These are phyloP conservation scores for Rasamsonia emersonii DNA, from an alignment of 2,329 filamentous ascomycete genomes.

Conservation along the genomic window DNA sequence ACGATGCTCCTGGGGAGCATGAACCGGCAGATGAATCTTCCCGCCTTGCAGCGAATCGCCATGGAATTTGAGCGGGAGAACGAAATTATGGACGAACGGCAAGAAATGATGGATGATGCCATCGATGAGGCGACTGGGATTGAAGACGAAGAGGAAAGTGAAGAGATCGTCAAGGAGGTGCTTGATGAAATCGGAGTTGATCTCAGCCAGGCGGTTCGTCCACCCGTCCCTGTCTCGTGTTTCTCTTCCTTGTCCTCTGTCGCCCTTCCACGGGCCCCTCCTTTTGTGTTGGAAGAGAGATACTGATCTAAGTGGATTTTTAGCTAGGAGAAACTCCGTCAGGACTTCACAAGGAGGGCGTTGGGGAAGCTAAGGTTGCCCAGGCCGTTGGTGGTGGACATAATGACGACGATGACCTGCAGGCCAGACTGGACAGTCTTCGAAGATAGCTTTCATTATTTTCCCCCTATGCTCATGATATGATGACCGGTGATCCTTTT, in stretches of 20 bases:
- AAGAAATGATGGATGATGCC: conserved; percentile 99
- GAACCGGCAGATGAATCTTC: conserved; percentile 97
- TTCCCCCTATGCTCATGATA: too few relatives aligned
- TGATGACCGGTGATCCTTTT: too few relatives aligned
- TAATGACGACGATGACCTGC: conserved; percentile 75
- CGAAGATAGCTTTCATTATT: too few relatives aligned
- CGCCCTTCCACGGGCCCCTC: not conserved
- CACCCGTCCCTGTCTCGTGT: conserved; percentile 3
- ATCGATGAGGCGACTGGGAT: conserved; percentile 95
- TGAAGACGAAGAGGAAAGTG: conserved; percentile 85
- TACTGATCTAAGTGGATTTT: conserved; percentile 16
- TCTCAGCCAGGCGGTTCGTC: conserved; percentile 73
- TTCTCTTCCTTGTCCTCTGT: not conserved
- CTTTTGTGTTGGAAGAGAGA: not conserved
- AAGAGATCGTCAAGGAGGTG: conserved; percentile 94
- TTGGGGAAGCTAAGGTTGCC: conserved; percentile 69
- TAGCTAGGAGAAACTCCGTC: conserved; percentile 89
- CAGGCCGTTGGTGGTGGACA: conserved; percentile 62
- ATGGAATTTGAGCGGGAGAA: conserved; percentile 99
- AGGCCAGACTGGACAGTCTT: conserved; percentile 85
- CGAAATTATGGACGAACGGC: conserved; percentile 97
- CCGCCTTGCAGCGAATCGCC: conserved; percentile 86
- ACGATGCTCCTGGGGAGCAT: conserved; percentile 89
- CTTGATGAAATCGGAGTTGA: conserved; percentile 96
- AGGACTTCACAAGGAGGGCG: conserved; percentile 65